Conservation (phyloP, 495 filamentous ascomycete genomes). For the Annulohypoxylon maeteangense region DNA sequence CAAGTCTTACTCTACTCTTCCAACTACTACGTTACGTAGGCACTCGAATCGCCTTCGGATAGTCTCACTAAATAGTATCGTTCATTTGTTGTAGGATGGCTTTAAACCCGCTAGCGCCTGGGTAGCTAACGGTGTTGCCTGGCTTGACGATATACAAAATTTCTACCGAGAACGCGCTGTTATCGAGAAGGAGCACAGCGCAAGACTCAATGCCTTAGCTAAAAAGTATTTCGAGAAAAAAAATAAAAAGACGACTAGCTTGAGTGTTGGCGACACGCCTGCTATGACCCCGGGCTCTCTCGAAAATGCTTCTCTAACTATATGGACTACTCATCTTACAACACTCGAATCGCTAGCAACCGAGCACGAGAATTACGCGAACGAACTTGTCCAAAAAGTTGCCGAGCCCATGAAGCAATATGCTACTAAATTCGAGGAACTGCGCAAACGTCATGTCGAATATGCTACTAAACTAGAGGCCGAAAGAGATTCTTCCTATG, state of each 20-base stretch:
- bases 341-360: constrained; percentile 87
- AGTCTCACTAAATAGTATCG: constrained; percentile 31
- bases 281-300: constrained; percentile 93
- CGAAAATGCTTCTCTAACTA: constrained; percentile 94
- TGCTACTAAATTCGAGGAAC: constrained; percentile 82
- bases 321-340: constrained; percentile 92
- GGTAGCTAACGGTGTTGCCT: constrained; percentile 87
- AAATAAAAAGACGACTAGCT: constrained; percentile 82
- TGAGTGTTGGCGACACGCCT: constrained; percentile 95
- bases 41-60: background rate
- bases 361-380: constrained; percentile 86
- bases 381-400: constrained; percentile 77
- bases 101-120: constrained; percentile 95
- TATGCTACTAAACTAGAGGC: constrained; percentile 88
- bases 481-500: constrained; percentile 84
- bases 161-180: constrained; percentile 94
- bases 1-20: background rate
- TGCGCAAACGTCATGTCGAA: constrained; percentile 90
- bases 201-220: constrained; percentile 84
- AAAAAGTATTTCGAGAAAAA: constrained; percentile 98
- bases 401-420: constrained; percentile 85
- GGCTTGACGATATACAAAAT: constrained; percentile 95
- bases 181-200: constrained; percentile 96
- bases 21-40: background rate
- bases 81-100: constrained; percentile 71